A percentile compares a stretch with the other conserved stretches of the same genome.
Conservation (phyloP, 441 rosid genomes). For the Omphalea diandra region DNA sequence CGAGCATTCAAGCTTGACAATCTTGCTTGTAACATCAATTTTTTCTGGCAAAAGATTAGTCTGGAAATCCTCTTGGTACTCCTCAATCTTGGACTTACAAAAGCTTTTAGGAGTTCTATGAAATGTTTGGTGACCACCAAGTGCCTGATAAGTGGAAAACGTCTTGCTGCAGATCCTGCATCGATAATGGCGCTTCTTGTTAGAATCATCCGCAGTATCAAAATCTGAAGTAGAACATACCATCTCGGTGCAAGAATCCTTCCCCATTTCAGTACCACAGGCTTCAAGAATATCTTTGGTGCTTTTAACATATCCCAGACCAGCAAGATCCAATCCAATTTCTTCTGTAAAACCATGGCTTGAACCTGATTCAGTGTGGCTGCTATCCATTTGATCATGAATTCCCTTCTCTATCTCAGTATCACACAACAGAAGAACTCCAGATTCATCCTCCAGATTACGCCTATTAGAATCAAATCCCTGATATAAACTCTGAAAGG, state of each 20-base stretch:
- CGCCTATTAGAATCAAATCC: constrained; percentile 18
- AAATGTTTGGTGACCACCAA: constrained; percentile 66
- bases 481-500: background rate
- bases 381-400: constrained; percentile 13
- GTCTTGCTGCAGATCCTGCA: constrained; percentile 53
- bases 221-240: constrained; percentile 18
- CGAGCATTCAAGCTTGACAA: constrained; percentile 16
- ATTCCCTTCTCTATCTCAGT: constrained; percentile 16
- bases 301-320: constrained; percentile 15
- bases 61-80: constrained; percentile 12
- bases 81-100: constrained; percentile 23
- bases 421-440: constrained; percentile 18
- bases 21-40: constrained; percentile 23
- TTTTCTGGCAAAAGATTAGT: constrained; percentile 24
- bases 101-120: constrained; percentile 36
- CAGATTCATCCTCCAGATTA: constrained; percentile 21
- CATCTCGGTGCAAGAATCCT: constrained; percentile 22
- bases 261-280: constrained; percentile 23
- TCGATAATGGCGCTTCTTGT: constrained; percentile 31
- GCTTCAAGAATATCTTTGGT: constrained; percentile 19
- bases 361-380: constrained; percentile 19
- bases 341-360: constrained; percentile 20
- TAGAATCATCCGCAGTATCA: constrained; percentile 19
- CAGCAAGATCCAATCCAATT: constrained; percentile 22
- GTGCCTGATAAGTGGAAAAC: constrained; percentile 52